These are phyloP conservation scores for Rhizomucor miehei DNA, from an alignment of 371 early-diverging fungal species.

Conservation along the genomic window DNA sequence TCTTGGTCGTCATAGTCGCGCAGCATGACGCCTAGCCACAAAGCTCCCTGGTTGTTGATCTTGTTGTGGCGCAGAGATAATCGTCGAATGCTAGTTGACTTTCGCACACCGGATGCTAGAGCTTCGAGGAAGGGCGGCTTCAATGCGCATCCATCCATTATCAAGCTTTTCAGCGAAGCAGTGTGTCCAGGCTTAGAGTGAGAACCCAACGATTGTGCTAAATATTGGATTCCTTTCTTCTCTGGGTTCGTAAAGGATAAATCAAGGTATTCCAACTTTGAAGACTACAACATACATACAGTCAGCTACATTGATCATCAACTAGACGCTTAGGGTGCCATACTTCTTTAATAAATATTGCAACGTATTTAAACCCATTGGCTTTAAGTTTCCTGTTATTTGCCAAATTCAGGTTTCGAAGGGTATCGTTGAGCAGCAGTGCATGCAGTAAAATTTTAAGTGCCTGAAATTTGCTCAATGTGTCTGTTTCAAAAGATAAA, in stretches of 20 bases:
- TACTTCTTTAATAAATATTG: slow-evolving; percentile 66
- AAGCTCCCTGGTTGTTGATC: slow-evolving; percentile 48
- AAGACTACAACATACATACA: slow-evolving; percentile 15
- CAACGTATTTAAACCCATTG: slow-evolving; percentile 63
- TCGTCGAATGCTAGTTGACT: slow-evolving; percentile 40
- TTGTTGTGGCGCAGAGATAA: slow-evolving; percentile 52
- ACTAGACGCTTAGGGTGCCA: background rate
- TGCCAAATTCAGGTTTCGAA: slow-evolving; percentile 51
- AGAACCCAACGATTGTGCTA: slow-evolving; percentile 48
- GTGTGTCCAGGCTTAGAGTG: slow-evolving; percentile 4
- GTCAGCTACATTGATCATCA: background rate
- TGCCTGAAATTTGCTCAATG: slow-evolving; percentile 32
- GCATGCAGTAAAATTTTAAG: slow-evolving; percentile 62
- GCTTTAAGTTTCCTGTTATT: slow-evolving; percentile 55
- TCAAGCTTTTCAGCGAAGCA: slow-evolving; percentile 46
- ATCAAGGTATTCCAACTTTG: slow-evolving; percentile 24
- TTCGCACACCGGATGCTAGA: slow-evolving; percentile 50
- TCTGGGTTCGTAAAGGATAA: slow-evolving; percentile 43
- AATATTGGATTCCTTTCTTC: slow-evolving; percentile 51
- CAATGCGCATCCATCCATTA: slow-evolving; percentile 58
- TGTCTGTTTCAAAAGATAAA: background rate
- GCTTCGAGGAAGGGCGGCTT: slow-evolving; percentile 49
- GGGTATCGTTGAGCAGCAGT: slow-evolving; percentile 49
- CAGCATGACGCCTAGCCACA: slow-evolving; percentile 65
- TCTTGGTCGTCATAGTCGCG: slow-evolving; percentile 53